Conservation (phyloP, 306 rosid genomes). For the Parietaria judaica region DNA sequence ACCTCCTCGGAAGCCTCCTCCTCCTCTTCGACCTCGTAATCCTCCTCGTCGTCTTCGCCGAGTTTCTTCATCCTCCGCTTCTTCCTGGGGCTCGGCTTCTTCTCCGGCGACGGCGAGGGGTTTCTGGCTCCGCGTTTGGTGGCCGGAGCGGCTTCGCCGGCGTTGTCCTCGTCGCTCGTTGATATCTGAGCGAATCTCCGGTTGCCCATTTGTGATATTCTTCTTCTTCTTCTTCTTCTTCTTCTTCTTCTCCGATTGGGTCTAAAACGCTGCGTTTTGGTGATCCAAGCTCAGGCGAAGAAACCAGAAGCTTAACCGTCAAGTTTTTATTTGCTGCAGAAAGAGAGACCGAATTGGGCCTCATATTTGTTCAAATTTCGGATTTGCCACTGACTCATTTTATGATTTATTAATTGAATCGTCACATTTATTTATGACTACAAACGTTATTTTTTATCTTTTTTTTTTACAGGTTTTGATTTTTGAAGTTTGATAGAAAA, state of each 20-base stretch:
- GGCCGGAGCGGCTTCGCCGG: slow-evolving; percentile 12
- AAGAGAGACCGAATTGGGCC: background rate
- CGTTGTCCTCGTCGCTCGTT: slow-evolving; percentile 77
- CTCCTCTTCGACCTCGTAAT: slow-evolving; percentile 1
- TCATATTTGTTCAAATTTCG: background rate
- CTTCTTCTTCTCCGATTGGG: background rate
- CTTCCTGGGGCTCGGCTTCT: slow-evolving; percentile 14
- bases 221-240: no score
- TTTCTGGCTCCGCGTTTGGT: slow-evolving; percentile 1
- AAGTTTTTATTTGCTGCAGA: background rate
- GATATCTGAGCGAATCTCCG: slow-evolving; percentile 64
- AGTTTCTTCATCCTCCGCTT: slow-evolving; percentile 48
- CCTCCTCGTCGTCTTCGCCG: slow-evolving; percentile 30
- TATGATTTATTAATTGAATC: no score
- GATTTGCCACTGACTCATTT: slow-evolving; percentile 7
- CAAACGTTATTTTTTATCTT: no score
- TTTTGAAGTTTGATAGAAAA: no score
- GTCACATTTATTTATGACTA: no score
- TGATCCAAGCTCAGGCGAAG: background rate
- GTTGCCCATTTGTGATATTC: slow-evolving; percentile 50
- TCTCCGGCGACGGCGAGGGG: slow-evolving; percentile 22
- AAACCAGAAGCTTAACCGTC: slow-evolving; percentile 2
- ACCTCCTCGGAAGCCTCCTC: slow-evolving; percentile 11
- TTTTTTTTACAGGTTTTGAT: no score
- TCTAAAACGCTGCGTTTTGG: slow-evolving; percentile 7